Conservation (phyloP, 495 filamentous ascomycete species). For the Penicillium desertorum region DNA sequence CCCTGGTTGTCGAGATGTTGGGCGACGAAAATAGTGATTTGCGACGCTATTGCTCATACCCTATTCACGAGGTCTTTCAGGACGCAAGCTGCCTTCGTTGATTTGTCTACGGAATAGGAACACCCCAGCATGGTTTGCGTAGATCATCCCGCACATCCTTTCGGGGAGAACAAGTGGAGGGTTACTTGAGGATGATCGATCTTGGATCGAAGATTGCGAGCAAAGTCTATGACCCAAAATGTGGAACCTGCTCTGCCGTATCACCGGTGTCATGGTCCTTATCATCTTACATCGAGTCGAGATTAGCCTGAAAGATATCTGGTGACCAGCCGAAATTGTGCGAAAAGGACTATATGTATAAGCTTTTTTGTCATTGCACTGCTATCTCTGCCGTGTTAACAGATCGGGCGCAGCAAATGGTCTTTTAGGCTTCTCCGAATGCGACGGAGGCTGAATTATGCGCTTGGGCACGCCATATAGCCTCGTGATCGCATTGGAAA, state of each 20-base stretch:
- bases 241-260: too few species aligned
- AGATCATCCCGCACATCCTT: not conserved
- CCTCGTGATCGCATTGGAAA: not conserved
- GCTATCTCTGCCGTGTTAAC: too few species aligned
- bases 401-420: too few species aligned
- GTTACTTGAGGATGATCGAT: not conserved
- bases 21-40: not conserved
- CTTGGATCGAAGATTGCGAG: not conserved
- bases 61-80: not conserved
- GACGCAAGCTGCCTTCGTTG: not conserved
- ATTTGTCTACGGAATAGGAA: not conserved
- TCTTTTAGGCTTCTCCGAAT: too few species aligned
- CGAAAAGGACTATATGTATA: too few species aligned
- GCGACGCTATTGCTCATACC: not conserved
- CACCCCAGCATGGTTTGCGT: not conserved
- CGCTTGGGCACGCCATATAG: not conserved
- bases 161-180: not conserved
- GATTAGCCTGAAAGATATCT: too few species aligned
- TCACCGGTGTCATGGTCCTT: too few species aligned
- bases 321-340: too few species aligned
- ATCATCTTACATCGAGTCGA: too few species aligned
- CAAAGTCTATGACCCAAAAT: not conserved
- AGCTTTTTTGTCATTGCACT: too few species aligned
- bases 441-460: not conserved
- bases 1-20: not conserved